Evolutionary conservation across 2,329 filamentous ascomycete genomes (phyloP), one percentile per base, ranked within the genome.

Genomic region (Diaporthe sp.): DNA sequence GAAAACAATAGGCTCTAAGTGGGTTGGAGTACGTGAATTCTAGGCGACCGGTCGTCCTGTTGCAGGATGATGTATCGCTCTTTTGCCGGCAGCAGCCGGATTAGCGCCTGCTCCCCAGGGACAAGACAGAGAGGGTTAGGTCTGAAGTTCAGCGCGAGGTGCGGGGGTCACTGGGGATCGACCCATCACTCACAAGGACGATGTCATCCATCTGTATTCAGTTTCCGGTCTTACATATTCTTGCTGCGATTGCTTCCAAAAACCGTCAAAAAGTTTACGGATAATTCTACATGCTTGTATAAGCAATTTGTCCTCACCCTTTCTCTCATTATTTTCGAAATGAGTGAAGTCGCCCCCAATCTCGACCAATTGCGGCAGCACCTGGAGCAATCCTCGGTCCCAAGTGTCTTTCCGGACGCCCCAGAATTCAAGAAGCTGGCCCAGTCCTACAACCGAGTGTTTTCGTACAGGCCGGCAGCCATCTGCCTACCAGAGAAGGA

Each of bases 401-500:
- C 72, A 17, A n/a, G 44, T 25, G 49, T 74, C 10, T 74, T 74
- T 22, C 62, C 72, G 10, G 62, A 74, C 55, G 37, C 55, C 31
- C 62, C 72, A 3, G 72, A 49, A 13, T 74, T 61, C 55, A 51
- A 70, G 25, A 58, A 55, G 9, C 31, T 70, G 42, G 62, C 72
- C 42, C 53, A 49, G 31, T 61, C 82, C 4, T 84, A 80, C 78
- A 84, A 84, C 77, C 75, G 81, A 37, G 79, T 81, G 9, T 79
- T 84, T 55, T 79, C 80, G 42, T 83, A 79, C 76, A 87, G 82
- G 13, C 88, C 87, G 0, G 82, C 82, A 4, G 85, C 84, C 17
- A 85, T 90, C 46, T 86, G 85, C 0, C 80, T 86, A 0, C 86
- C 87, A 0, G 83, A 79, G 9, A 86, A 83, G 2, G 79, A 82